phyloP scores from a whole-genome alignment of 73 alveolate species.

The Paramecium biaurelia region DNA sequence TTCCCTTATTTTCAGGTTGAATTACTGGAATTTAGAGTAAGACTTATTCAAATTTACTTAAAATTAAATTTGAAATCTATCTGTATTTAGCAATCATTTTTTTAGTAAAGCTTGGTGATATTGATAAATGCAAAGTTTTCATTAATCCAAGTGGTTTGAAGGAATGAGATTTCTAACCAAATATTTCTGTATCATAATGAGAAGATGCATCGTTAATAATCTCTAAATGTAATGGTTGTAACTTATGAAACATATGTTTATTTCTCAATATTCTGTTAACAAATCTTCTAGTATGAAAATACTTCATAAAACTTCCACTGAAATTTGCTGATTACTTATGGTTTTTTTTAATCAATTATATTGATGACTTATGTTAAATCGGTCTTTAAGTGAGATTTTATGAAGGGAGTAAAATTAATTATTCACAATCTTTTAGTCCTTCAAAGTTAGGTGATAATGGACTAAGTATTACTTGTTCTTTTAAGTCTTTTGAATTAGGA shows the following conservation, averaged over 20 bases:
- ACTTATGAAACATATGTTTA: background rate
- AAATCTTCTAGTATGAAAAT: slow-evolving; percentile 17
- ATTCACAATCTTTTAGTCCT: background rate
- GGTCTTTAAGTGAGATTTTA: background rate
- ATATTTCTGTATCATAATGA: background rate
- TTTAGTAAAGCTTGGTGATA: background rate
- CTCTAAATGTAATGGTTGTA: background rate
- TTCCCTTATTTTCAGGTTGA: background rate
- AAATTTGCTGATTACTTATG: background rate
- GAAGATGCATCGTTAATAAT: background rate
- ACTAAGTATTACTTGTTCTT: background rate
- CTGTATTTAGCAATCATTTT: background rate
- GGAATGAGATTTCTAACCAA: background rate
- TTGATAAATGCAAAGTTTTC: background rate
- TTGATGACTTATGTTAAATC: background rate
- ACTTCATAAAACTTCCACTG: slow-evolving; percentile 5
- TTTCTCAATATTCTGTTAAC: background rate
- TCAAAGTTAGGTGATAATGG: slow-evolving; percentile 28
- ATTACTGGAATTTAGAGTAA: background rate
- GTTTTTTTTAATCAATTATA: background rate
- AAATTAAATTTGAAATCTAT: background rate
- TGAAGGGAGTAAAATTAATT: background rate
- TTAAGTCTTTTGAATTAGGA: slow-evolving; percentile 27
- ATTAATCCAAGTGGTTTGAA: slow-evolving; percentile 7
- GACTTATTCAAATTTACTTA: background rate